A percentile compares a stretch with the other conserved stretches of the same genome.
These are phyloP conservation scores for Endoconidiophora polonica DNA, from an alignment of 2,329 filamentous ascomycete genomes.

Conservation along the genomic window DNA sequence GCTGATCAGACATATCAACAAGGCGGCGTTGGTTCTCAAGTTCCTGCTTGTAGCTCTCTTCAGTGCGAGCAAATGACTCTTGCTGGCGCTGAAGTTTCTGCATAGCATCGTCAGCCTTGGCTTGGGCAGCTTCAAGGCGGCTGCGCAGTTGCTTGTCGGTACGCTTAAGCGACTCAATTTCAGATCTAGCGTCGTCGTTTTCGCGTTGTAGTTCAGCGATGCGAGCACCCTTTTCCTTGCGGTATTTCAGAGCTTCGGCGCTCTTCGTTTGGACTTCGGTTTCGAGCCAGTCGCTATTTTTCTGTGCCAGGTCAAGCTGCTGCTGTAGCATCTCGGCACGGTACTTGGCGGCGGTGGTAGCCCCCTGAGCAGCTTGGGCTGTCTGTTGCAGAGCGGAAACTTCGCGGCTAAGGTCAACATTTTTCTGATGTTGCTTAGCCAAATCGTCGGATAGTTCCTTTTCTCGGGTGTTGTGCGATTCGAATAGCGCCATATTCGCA, in stretches of 20 bases:
- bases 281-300: conserved; percentile 87
- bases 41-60: conserved; percentile 76
- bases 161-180: conserved; percentile 59
- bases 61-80: conserved; percentile 63
- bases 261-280: conserved; percentile 80
- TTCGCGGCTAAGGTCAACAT: conserved; percentile 67
- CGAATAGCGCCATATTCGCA: conserved; percentile 74
- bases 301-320: conserved; percentile 73
- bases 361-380: conserved; percentile 65
- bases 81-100: conserved; percentile 70
- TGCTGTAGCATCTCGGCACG: conserved; percentile 80
- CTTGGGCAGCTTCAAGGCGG: conserved; percentile 66
- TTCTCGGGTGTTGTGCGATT: conserved; percentile 76
- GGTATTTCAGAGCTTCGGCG: conserved; percentile 70
- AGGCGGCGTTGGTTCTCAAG: conserved; percentile 66
- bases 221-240: conserved; percentile 85
- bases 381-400: conserved; percentile 67
- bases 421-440: conserved; percentile 75
- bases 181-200: conserved; percentile 68
- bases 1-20: conserved; percentile 65
- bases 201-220: conserved; percentile 77
- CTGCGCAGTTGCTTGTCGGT: conserved; percentile 67
- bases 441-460: conserved; percentile 76
- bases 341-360: conserved; percentile 69
- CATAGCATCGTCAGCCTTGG: conserved; percentile 73